These are phyloP conservation scores for Coleophoma crateriformis DNA, from an alignment of 2,329 filamentous ascomycete species.

Conservation along the genomic window DNA sequence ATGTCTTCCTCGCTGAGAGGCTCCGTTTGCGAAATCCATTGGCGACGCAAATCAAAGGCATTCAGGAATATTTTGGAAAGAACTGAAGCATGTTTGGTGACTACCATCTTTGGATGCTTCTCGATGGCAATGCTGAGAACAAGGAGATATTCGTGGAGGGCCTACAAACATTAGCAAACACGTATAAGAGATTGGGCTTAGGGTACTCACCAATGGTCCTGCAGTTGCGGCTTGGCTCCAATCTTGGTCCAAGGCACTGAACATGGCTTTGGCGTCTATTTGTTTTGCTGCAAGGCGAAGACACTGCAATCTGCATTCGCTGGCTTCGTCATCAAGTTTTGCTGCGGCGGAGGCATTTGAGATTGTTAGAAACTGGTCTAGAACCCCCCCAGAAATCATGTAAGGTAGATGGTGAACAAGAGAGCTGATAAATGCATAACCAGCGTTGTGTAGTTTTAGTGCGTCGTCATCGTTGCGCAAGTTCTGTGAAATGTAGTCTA, in stretches of 20 bases:
- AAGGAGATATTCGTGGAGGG: slow-evolving; percentile 62
- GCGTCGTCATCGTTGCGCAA: slow-evolving; percentile 47
- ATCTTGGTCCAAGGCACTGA: slow-evolving; percentile 66
- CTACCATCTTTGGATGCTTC: slow-evolving; percentile 68
- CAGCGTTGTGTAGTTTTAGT: slow-evolving; percentile 70
- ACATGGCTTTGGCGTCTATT: slow-evolving; percentile 70
- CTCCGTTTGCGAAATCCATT: slow-evolving; percentile 41
- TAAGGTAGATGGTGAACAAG: slow-evolving; percentile 81
- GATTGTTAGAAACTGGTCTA: slow-evolving; percentile 66
- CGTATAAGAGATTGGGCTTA: background rate
- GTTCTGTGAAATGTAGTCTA: slow-evolving; percentile 65
- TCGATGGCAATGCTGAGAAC: slow-evolving; percentile 68
- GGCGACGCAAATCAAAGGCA: slow-evolving; percentile 60
- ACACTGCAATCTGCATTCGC: slow-evolving; percentile 62
- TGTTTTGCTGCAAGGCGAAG: slow-evolving; percentile 71
- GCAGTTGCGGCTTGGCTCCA: slow-evolving; percentile 60
- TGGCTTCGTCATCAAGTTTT: slow-evolving; percentile 53
- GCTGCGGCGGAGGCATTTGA: slow-evolving; percentile 67
- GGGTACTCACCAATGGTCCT: slow-evolving; percentile 53
- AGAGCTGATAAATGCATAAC: slow-evolving; percentile 73
- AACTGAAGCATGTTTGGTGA: slow-evolving; percentile 67
- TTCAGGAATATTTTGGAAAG: slow-evolving; percentile 62
- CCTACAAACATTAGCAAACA: slow-evolving; percentile 34
- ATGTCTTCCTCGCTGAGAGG: slow-evolving; percentile 40
- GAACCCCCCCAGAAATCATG: slow-evolving; percentile 73